phyloP scores from a whole-genome alignment of 2,329 filamentous ascomycete species.

The Fusarium udum region DNA sequence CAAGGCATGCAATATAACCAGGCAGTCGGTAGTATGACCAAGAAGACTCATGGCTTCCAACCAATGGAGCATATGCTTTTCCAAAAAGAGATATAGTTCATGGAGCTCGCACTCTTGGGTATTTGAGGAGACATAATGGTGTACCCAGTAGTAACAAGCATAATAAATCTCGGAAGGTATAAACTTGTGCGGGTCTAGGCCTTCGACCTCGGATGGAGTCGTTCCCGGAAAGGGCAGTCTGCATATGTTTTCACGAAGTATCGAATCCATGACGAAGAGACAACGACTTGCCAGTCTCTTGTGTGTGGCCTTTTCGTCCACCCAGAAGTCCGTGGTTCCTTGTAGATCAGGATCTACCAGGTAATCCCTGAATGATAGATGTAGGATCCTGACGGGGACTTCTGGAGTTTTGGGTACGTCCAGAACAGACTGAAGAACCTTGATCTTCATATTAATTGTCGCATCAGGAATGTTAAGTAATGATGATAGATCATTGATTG shows the following conservation, averaged over 20 bases:
- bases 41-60: neutral
- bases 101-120: accelerated
- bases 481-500: neutral
- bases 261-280: neutral
- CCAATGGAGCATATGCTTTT: neutral
- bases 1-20: neutral
- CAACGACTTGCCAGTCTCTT: neutral
- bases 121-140: conserved; percentile 32
- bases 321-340: neutral
- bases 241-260: neutral
- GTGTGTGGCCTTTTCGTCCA: neutral
- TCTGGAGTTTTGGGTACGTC: neutral
- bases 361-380: neutral
- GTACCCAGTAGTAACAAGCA: conserved; percentile 42
- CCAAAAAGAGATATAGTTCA: accelerated
- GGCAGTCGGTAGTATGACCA: accelerated
- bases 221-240: neutral
- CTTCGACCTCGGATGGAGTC: accelerated
- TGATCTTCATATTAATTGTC: neutral
- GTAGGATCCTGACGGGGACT: neutral
- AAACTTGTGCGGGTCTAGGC: accelerated
- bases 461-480: neutral
- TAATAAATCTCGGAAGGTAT: conserved; percentile 2
- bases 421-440: neutral
- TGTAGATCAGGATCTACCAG: neutral